Evolutionary conservation across 2,329 filamentous ascomycete genomes (phyloP).

Genomic region (Alternaria brassicae): DNA sequence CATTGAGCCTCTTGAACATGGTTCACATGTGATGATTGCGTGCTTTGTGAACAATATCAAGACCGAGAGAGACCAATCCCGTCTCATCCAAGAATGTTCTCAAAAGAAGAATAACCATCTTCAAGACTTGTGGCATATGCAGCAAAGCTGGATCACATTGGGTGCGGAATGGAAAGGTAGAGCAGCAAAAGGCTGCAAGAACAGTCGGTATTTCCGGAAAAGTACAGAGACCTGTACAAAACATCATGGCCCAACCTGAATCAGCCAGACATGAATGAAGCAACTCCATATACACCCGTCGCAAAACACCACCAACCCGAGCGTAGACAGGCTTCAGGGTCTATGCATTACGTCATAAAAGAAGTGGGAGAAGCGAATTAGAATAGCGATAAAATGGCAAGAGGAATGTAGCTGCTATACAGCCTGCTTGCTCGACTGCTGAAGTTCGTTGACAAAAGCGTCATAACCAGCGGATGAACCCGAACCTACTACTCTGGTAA

Average conservation of each 20-base stretch:
- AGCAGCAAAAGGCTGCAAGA: neutral
- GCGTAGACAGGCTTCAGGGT: constrained; percentile 22
- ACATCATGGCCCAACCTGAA: neutral
- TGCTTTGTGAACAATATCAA: too few species aligned
- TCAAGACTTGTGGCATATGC: neutral
- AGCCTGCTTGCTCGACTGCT: constrained; percentile 24
- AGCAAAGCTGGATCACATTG: neutral
- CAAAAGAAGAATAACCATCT: neutral
- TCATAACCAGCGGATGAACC: constrained; percentile 25
- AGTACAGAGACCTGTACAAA: neutral
- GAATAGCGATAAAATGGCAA: neutral
- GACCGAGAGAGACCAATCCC: too few species aligned
- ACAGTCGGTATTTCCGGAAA: neutral
- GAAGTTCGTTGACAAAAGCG: constrained; percentile 28
- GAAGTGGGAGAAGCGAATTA: constrained; percentile 4
- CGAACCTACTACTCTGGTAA: constrained; percentile 32
- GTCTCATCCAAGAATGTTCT: neutral
- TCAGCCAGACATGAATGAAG: neutral
- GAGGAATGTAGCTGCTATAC: constrained; percentile 11
- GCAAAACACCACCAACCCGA: constrained; percentile 20
- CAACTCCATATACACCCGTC: constrained; percentile 25
- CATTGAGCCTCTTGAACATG: neutral
- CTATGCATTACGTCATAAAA: constrained; percentile 31
- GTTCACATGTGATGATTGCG: neutral
- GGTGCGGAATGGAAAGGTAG: neutral